Base-by-base conservation (phyloP, 2,329 filamentous ascomycete genomes). In the Sporothrix schenckii region DNA sequence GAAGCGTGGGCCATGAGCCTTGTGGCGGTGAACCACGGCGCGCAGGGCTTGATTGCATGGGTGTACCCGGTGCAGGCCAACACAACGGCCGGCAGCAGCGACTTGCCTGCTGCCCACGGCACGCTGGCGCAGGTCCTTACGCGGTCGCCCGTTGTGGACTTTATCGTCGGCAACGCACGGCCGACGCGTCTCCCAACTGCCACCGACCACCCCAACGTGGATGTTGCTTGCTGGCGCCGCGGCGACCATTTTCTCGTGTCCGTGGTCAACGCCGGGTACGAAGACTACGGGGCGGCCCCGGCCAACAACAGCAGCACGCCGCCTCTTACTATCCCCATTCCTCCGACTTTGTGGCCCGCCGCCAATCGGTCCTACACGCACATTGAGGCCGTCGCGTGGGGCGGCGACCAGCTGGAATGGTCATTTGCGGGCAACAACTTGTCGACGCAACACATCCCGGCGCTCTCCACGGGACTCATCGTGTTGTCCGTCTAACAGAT, bases 21-120 rank as follows among this genome's bases (percentile, higher is more conserved):
- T 27, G 75, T 85, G 16, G 81, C 80, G 0, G 78, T 85, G 54
- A 82, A 84, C 73, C 81, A 83, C 72, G 82, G 81, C n/a, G 81
- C 78, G 19, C 80, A 80, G 72, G 80, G 77, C 4, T 77, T 83
- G 27, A 79, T 84, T 2, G 79, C 79, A 16, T 85, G 83, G 83
- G 79, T 83, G 1, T 85, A 81, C 75, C 83, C 83, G 0, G 77
- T 79, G 1, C 80, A 77, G n/a, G 30, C 49, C 34, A 21, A 44
- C 1, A 24, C n/a, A 10, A 39, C 39, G 5, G 39, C 10, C 21
- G n/a, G 4, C 14, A 24, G 60, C 21, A 75, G 76, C 4, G 74
- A 74, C 16, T 74, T 85, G 30, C 80, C 79, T 7, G 74, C 69
- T 1, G 77, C 80, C 2, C 81, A 83, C 60, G 80, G 81, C n/a